Evolutionary conservation across 2,329 filamentous ascomycete species (phyloP).

Genomic region (Aspergillus udagawae): DNA sequence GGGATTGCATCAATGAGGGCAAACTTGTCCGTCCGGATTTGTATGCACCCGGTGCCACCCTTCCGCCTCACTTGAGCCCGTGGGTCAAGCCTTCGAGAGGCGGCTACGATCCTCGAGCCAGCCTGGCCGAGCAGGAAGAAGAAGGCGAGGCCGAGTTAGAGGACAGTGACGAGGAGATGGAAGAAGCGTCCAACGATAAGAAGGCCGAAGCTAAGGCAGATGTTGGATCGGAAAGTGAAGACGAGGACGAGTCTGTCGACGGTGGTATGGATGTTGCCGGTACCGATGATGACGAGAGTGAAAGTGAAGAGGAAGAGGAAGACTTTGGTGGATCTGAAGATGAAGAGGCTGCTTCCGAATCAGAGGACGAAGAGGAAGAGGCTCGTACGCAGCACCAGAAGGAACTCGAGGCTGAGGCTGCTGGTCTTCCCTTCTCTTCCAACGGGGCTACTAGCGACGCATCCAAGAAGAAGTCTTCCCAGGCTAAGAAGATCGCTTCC

Average conservation of each 20-base stretch:
- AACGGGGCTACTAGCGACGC: conserved; percentile 53
- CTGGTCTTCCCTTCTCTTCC: conserved; percentile 55
- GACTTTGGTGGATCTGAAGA: conserved; percentile 51
- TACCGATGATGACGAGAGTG: conserved; percentile 46
- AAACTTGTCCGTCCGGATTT: conserved; percentile 81
- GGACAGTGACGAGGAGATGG: conserved; percentile 44
- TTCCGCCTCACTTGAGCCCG: conserved; percentile 92
- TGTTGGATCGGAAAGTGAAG: conserved; percentile 41
- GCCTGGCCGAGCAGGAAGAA: conserved; percentile 81
- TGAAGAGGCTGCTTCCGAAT: conserved; percentile 44
- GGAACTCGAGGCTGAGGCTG: conserved; percentile 89
- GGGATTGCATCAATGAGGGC: conserved; percentile 92
- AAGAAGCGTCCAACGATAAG: conserved; percentile 26
- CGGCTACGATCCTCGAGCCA: conserved; percentile 84
- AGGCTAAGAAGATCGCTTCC: conserved; percentile 65
- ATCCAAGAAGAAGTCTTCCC: conserved; percentile 66
- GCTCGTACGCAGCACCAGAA: conserved; percentile 70
- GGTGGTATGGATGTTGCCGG: conserved; percentile 49
- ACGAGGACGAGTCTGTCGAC: conserved; percentile 45
- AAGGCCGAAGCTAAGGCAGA: conserved; percentile 17
- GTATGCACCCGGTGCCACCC: conserved; percentile 82
- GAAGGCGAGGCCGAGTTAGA: conserved; percentile 77
- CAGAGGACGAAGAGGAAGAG: conserved; percentile 58
- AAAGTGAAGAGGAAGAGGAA: conserved; percentile 41
- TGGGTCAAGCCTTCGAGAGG: conserved; percentile 87